Conservation (phyloP, 1,139 yeast genomes). For the Nakaseomyces kungkrabaensis region DNA sequence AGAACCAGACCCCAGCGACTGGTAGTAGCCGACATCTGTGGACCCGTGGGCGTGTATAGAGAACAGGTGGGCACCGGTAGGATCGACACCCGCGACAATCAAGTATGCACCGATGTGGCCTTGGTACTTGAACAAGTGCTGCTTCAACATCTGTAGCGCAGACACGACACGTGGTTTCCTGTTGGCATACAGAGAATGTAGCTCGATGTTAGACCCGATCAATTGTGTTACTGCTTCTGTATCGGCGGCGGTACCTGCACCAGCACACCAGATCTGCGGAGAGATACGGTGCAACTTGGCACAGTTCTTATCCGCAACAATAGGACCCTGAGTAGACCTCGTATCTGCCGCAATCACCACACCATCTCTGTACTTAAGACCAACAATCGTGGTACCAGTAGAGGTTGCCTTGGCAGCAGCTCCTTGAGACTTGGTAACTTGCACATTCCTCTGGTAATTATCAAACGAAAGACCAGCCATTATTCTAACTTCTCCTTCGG, state of each 20-base stretch:
- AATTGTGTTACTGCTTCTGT: conserved; percentile 95
- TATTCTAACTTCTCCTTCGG: neutral
- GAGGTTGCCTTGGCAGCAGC: conserved; percentile 83
- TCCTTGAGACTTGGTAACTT: conserved; percentile 60
- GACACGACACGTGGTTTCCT: conserved; percentile 91
- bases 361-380: conserved; percentile 84
- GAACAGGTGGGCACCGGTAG: conserved; percentile 88
- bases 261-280: conserved; percentile 97
- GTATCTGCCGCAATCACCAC: conserved; percentile 98
- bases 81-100: conserved; percentile 94
- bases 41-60: conserved; percentile 97
- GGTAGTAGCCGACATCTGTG: conserved; percentile 88
- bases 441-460: conserved; percentile 79
- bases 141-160: conserved; percentile 86
- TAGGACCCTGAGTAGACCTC: conserved; percentile 90
- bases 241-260: conserved; percentile 99
- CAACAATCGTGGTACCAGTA: conserved; percentile 97
- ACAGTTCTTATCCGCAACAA: conserved; percentile 97
- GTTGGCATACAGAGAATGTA: conserved; percentile 73
- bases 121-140: conserved; percentile 90
- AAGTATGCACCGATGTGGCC: conserved; percentile 95
- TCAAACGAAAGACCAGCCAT: conserved; percentile 94
- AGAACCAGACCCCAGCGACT: conserved; percentile 93
- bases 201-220: conserved; percentile 80
- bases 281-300: conserved; percentile 88